phyloP scores from a whole-genome alignment of 78 protist species.

The Dictyostelium discoideum region DNA sequence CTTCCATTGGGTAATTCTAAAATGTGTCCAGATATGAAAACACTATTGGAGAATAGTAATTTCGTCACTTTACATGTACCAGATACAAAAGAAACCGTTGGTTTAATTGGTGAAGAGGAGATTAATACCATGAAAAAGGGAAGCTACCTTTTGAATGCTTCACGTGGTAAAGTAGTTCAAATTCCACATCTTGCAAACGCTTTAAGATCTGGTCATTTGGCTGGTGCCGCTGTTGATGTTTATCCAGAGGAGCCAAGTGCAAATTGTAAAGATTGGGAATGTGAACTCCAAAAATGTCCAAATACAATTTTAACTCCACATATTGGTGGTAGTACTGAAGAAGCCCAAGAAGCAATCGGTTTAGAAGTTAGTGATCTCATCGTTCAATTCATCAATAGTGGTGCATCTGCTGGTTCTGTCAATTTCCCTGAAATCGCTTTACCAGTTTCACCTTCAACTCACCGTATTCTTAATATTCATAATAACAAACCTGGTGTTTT shows the following conservation, averaged over 20 bases:
- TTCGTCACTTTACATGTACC: slow-evolving; percentile 96
- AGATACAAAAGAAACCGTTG: slow-evolving; percentile 77
- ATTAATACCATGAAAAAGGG: slow-evolving; percentile 88
- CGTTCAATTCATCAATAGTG: slow-evolving; percentile 82
- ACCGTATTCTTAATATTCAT: slow-evolving; percentile 92
- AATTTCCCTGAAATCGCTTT: slow-evolving; percentile 93
- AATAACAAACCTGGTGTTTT: slow-evolving; percentile 95
- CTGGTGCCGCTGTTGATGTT: slow-evolving; percentile 94
- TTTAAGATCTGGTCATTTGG: slow-evolving; percentile 87
- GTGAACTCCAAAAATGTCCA: slow-evolving; percentile 82
- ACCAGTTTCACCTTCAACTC: slow-evolving; percentile 64
- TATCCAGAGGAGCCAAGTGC: slow-evolving; percentile 93
- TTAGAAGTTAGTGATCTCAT: slow-evolving; percentile 89
- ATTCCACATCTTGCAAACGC: slow-evolving; percentile 87
- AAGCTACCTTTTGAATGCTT: slow-evolving; percentile 87
- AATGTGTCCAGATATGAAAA: slow-evolving; percentile 52
- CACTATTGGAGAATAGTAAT: slow-evolving; percentile 82
- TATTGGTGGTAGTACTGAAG: slow-evolving; percentile 96
- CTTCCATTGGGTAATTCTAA: slow-evolving; percentile 91
- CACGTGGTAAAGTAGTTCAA: slow-evolving; percentile 91
- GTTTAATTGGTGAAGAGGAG: slow-evolving; percentile 86
- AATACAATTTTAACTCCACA: slow-evolving; percentile 96
- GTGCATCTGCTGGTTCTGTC: slow-evolving; percentile 89
- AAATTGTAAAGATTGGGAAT: slow-evolving; percentile 79
- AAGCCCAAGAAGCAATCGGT: slow-evolving; percentile 96